phyloP scores from a whole-genome alignment of 768 basidiomycete genomes.

The Cyclocybe aegerita region DNA sequence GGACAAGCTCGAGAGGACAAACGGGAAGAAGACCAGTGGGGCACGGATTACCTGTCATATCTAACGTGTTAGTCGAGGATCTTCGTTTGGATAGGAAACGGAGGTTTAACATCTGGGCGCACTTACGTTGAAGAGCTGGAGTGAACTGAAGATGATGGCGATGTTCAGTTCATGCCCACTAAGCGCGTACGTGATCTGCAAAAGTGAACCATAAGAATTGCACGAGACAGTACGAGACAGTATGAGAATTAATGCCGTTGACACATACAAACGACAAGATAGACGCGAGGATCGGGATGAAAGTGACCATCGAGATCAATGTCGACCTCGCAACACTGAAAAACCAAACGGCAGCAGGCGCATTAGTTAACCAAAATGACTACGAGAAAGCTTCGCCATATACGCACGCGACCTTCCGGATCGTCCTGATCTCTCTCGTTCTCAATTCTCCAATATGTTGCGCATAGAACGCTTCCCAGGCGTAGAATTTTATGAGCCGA shows the following conservation, averaged over 20 bases:
- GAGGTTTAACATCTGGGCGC: no score
- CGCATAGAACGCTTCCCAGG: constrained; percentile 55
- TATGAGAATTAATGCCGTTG: background rate
- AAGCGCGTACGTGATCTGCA: constrained; percentile 61
- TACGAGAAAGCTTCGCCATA: background rate
- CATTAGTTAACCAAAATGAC: background rate
- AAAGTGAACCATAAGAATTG: background rate
- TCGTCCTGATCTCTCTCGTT: constrained; percentile 36
- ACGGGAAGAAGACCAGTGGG: constrained; percentile 56
- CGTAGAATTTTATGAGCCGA: constrained; percentile 63
- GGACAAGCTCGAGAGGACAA: constrained; percentile 47
- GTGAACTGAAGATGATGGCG: constrained; percentile 54
- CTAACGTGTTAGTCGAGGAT: background rate
- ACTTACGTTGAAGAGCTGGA: constrained; percentile 59
- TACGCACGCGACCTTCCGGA: constrained; percentile 38
- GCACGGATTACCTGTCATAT: constrained; percentile 48
- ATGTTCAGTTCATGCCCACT: constrained; percentile 54
- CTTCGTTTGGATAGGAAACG: background rate
- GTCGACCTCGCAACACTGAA: constrained; percentile 33
- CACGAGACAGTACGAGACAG: background rate
- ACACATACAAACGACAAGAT: constrained; percentile 50
- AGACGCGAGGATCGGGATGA: constrained; percentile 52
- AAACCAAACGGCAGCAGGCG: no score
- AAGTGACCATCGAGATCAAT: constrained; percentile 44
- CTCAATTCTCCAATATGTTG: constrained; percentile 42